Base-by-base conservation (phyloP, 768 basidiomycete species). In the Boletus speciosus region DNA sequence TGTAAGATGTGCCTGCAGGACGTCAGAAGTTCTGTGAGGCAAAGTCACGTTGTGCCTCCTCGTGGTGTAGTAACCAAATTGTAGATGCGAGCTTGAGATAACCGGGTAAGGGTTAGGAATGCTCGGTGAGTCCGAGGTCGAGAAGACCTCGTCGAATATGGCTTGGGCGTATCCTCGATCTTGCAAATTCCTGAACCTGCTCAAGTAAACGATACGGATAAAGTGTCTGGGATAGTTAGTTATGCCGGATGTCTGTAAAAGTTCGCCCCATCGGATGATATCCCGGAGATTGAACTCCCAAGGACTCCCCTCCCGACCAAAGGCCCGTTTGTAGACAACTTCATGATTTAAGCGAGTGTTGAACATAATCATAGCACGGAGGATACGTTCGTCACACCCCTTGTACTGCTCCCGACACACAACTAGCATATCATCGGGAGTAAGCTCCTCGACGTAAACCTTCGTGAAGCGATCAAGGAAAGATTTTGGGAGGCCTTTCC, bases 211-310 rank as follows among this genome's bases (percentile, higher is more conserved):
- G 37, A 81, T 80, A 6, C 81, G 78, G 12, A 95, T 75, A 62
- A 84, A 82, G 34, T 85, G 79, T 19, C 74, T 73, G 4, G 93
- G 88, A 65, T 85, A 78, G 29, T 66, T 60, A 42, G 62, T 54
- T 38, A 65, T 57, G 42, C 54, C 46, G 37, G 73, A 60, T 27
- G 68, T 51, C 49, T 68, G 67, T 34, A 84, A 64, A 37, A 88
- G 80, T 0, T 77, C 76, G 34, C 87, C 83, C 95, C 97, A 97
- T 42, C 97, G 83, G 54, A 93, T 81, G 52, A 98, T 78, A 71
- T 99, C 96, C 14, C 96, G 89, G 31, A 99, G 78, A 67, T 99
- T 99, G 76, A 98, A 97, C 66, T 99, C 96, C 96, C 96, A 99
- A 5, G 96, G 97, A 51, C 82, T 78, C 9, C 95, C 95, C 50